A percentile compares a stretch with the other conserved stretches of the same genome.
These are phyloP conservation scores for Penicillium goetzii DNA, from an alignment of 495 filamentous ascomycete genomes.

Conservation along the genomic window DNA sequence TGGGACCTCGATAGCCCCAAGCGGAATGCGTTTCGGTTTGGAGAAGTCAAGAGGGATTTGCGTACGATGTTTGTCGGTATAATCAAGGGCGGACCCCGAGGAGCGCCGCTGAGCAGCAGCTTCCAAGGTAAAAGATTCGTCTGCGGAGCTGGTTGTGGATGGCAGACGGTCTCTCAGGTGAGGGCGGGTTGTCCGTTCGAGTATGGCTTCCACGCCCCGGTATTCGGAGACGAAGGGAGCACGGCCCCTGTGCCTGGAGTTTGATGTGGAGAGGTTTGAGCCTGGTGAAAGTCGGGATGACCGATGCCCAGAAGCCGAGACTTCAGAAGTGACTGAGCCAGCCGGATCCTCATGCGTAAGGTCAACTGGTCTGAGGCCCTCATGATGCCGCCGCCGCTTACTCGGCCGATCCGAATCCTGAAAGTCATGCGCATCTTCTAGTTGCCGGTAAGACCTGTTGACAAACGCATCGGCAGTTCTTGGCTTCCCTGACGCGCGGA, in stretches of 20 bases:
- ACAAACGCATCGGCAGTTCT: neutral
- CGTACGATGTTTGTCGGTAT: neutral
- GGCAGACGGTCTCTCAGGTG: constrained; percentile 11
- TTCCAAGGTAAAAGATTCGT: constrained; percentile 33
- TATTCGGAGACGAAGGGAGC: constrained; percentile 23
- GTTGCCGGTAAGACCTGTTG: constrained; percentile 1
- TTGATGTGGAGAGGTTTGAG: constrained; percentile 27
- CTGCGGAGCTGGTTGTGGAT: constrained; percentile 16
- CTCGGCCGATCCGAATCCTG: constrained; percentile 30
- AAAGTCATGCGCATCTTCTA: constrained; percentile 20
- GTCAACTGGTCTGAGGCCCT: constrained; percentile 14
- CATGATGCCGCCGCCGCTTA: constrained; percentile 38
- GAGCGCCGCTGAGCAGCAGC: constrained; percentile 38
- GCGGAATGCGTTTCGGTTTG: neutral
- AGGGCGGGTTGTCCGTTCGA: constrained; percentile 9
- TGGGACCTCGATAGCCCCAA: constrained; percentile 26
- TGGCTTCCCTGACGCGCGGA: constrained; percentile 36
- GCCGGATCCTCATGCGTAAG: constrained; percentile 23
- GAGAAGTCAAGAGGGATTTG: neutral
- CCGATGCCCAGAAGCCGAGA: constrained; percentile 13
- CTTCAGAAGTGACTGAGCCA: constrained; percentile 4
- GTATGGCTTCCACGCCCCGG: constrained; percentile 27
- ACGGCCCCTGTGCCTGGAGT: constrained; percentile 16
- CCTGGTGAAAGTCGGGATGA: constrained; percentile 24
- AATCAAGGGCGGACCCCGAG: neutral